phyloP scores from a whole-genome alignment of 441 rosid species.

The Mallotus repandus region DNA sequence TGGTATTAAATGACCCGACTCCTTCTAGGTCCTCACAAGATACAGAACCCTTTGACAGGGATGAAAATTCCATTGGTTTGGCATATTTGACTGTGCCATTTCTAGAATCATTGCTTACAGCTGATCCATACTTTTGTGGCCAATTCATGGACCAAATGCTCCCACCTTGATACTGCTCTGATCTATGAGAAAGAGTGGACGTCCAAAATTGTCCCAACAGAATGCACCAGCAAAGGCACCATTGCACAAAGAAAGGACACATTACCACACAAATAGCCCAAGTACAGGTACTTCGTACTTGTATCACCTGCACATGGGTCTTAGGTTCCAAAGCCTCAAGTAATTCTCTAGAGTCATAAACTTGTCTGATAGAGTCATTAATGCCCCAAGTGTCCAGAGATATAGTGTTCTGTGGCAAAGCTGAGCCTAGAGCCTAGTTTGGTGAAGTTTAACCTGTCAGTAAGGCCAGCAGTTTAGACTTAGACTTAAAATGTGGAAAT shows the following conservation, averaged over 20 bases:
- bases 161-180: constrained; percentile 31
- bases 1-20: constrained; percentile 88
- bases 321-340: constrained; percentile 17
- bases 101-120: constrained; percentile 31
- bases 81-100: constrained; percentile 19
- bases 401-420: not conserved
- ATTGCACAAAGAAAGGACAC: constrained; percentile 47
- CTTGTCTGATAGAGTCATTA: constrained; percentile 4
- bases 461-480: constrained; percentile 12
- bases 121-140: constrained; percentile 30
- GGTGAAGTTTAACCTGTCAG: constrained; percentile 33
- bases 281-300: constrained; percentile 16
- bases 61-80: constrained; percentile 25
- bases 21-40: constrained; percentile 82
- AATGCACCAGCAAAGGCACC: constrained; percentile 46
- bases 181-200: constrained; percentile 36
- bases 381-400: constrained; percentile 8
- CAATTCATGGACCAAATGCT: constrained; percentile 26
- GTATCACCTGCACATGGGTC: constrained; percentile 19
- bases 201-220: constrained; percentile 39
- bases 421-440: constrained; percentile 6
- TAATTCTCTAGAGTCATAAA: constrained; percentile 13
- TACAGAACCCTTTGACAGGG: constrained; percentile 30
- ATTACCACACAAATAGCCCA: constrained; percentile 28
- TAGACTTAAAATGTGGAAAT: constrained; percentile 3